Base-by-base conservation (phyloP, 257 asterid species). In the Thymus mandschuricus region DNA sequence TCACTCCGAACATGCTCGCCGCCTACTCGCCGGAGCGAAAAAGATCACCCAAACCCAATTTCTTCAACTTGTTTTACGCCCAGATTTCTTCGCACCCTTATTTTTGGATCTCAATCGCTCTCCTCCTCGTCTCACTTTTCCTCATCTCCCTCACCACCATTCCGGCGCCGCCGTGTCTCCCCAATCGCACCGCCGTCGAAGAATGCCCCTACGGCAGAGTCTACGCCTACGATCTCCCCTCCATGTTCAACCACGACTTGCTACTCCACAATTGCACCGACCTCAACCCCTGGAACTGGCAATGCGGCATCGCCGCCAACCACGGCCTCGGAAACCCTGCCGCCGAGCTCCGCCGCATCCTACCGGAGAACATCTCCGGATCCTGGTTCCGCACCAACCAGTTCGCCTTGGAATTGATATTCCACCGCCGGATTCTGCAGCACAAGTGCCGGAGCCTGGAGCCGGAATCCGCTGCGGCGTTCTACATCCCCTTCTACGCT, bases 331-430 rank as follows among this genome's bases (percentile, higher is more conserved):
- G 91, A n/a, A 78, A 81, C 3, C 73, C 66, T 35, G 93, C 88
- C 76, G 51, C 81, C 30, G 91, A 82, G 28, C 83, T 87, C 70
- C 86, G 74, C 68, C 73, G 71, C 12, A 10, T 78, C 29, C 54
- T 87, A 69, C 86, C 90, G 30, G 57, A 30, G 28, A 78, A 78
- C 54, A 77, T 87, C 68, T 5, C 72, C 7, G 55, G 69, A 27
- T 83, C 91, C 6, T 85, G 91, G 94, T 87, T 76, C 81, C 75
- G 88, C 30, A 88, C 94, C 2, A 84, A 85, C 76, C 84, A 83
- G 66, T 88, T 80, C 60, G 40, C 86, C 9, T 68, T 79, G 8
- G 94, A 88, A 74, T 11, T 84, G 3, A 85, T 88, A n/a, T 85
- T 81, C 27, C 94, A 88, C 76, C 38, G 55, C 3, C 73, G 91